A percentile compares a stretch with the other conserved stretches of the same genome.
Conservation (phyloP, 164 flowering plant species). For the Protea cynaroides region DNA sequence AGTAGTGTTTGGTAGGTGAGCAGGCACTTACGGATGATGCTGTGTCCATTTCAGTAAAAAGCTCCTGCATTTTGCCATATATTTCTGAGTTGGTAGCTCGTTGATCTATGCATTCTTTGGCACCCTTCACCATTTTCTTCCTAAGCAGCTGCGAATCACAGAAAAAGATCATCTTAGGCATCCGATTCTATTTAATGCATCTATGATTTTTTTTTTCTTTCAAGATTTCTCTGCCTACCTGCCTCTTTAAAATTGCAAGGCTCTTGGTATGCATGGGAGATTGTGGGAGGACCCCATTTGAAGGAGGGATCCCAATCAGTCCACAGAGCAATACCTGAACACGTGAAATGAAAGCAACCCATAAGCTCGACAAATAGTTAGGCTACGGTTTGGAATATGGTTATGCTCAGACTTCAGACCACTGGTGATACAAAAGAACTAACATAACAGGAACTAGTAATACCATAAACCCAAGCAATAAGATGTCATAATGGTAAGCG, state of each 20-base stretch:
- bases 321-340: conserved; percentile 48
- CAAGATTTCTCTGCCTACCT: conserved; percentile 21
- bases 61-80: conserved; percentile 47
- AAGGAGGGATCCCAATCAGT: conserved; percentile 46
- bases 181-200: background rate
- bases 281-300: conserved; percentile 57
- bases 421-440: background rate
- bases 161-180: background rate
- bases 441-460: background rate
- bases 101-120: conserved; percentile 38
- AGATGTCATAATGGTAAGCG: conserved; percentile 46
- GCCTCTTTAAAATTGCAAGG: conserved; percentile 46
- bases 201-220: background rate
- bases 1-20: background rate
- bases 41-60: conserved; percentile 45
- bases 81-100: conserved; percentile 39
- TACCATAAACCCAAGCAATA: conserved; percentile 50
- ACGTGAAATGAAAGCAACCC: background rate
- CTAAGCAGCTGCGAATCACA: conserved; percentile 33
- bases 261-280: conserved; percentile 65
- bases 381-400: background rate
- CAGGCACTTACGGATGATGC: conserved; percentile 23
- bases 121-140: conserved; percentile 49
- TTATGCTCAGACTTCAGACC: background rate
- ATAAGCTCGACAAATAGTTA: background rate